A percentile compares a stretch with the other conserved stretches of the same genome.
These are phyloP conservation scores for Tylopilus vinaceipallidus DNA, from an alignment of 768 basidiomycete genomes.

Conservation along the genomic window DNA sequence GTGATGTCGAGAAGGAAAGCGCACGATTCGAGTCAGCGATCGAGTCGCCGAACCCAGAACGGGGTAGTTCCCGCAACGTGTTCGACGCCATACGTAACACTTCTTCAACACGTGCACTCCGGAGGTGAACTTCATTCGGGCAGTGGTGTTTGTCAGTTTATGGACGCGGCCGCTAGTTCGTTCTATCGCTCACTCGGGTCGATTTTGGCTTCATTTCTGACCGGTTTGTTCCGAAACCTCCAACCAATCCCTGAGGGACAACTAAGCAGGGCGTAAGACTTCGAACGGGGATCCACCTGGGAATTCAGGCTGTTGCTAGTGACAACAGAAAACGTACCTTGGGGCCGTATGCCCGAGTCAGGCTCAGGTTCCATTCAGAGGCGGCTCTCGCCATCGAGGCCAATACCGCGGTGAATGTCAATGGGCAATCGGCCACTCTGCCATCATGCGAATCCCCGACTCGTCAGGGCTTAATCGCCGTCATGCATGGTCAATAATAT, in stretches of 20 bases:
- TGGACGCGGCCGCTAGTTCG: conserved; percentile 10
- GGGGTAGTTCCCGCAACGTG: conserved; percentile 24
- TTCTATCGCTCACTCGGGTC: conserved; percentile 4
- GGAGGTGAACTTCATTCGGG: conserved; percentile 24
- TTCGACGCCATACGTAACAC: conserved; percentile 23
- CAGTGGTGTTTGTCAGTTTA: conserved; percentile 11
- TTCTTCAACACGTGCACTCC: conserved; percentile 25
- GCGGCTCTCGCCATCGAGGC: conserved; percentile 4
- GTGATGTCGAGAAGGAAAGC: conserved; percentile 12
- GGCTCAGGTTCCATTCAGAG: conserved; percentile 4
- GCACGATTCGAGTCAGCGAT: conserved; percentile 27
- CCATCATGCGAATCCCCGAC: conserved; percentile 26
- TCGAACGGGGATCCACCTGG: conserved; percentile 23
- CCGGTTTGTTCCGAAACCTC: conserved; percentile 13
- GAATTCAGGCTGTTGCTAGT: conserved; percentile 23
- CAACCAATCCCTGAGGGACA: not conserved
- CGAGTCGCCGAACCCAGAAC: conserved; percentile 27
- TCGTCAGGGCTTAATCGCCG: conserved; percentile 23
- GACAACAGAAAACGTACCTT: conserved; percentile 24
- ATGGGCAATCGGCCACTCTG: conserved; percentile 3
- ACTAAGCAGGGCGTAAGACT: conserved; percentile 5
- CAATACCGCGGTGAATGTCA: conserved; percentile 18
- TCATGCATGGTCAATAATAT: conserved; percentile 7
- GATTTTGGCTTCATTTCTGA: conserved; percentile 6
- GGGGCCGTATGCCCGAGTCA: conserved; percentile 5